Conservation (phyloP, 2,329 filamentous ascomycete genomes). For the Calonectria ilicicola region DNA sequence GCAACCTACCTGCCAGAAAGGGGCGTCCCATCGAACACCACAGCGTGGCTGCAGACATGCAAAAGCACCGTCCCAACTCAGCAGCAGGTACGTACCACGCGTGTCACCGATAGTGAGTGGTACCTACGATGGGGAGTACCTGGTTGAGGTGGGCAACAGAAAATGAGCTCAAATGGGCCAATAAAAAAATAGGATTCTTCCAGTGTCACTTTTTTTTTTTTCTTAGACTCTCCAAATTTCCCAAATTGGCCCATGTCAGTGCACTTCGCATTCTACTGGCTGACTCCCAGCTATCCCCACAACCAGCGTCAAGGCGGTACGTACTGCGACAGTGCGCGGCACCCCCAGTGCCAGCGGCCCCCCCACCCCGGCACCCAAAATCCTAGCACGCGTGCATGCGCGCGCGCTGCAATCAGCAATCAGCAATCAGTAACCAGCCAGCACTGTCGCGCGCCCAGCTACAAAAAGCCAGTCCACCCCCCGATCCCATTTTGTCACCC, state of each 20-base stretch:
- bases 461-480: conserved; percentile 70
- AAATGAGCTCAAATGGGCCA: conserved; percentile 9
- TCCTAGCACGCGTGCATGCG: conserved; percentile 6
- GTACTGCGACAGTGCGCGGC: conserved; percentile 1
- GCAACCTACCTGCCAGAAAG: too few relatives aligned
- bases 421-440: conserved; percentile 69
- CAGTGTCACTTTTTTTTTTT: conserved; percentile 14
- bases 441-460: conserved; percentile 65
- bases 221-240: background rate
- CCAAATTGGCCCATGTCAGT: conserved; percentile 7
- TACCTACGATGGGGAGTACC: background rate
- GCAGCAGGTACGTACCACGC: background rate
- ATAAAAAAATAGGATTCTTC: conserved; percentile 16
- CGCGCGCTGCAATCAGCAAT: conserved; percentile 23
- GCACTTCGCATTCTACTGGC: conserved; percentile 1
- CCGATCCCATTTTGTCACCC: conserved; percentile 60
- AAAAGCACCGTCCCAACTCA: background rate
- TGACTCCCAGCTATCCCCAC: background rate
- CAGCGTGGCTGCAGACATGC: background rate
- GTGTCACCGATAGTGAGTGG: background rate
- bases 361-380: background rate
- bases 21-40: background rate
- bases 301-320: background rate
- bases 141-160: background rate
- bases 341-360: background rate